Base-by-base conservation (phyloP, 495 filamentous ascomycete species). In the Rhizodiscina lignyota region DNA sequence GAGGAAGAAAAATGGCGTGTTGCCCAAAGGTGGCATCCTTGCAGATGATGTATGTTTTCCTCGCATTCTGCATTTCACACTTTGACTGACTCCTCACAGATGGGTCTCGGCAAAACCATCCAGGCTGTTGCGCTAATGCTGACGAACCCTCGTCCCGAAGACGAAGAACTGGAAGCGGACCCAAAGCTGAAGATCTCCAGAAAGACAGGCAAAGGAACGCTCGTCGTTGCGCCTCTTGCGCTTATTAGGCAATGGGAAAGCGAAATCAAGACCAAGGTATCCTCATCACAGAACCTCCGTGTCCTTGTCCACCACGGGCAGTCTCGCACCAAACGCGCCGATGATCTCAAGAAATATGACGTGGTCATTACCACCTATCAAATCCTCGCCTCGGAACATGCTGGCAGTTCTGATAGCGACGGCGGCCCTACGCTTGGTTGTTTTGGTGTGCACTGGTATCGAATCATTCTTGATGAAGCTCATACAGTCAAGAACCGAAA, bases 401-500 rank as follows among this genome's bases (percentile, higher is more conserved):
- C 69, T 2, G 70, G 70, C 39, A 71, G 73, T 22, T 71, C 70
- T 17, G 67, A 70, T 40, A 38, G 37, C 5, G 48, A 51, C 5
- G 62, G 54, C 27, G 65, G 66, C 2, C 59, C 74, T 15, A 78
- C 85, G 43, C 67, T 76, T 27, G 87, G 86, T 6, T 82, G 86
- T 39, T 94, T 96, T 48, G 83, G 81, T 31, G 60, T 93, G 5
- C 73, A 86, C 50, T 97, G 89, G 89, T 94, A 83, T 52, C 80
- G 89, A 15, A 72, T 94, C 40, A 87, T 97, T 34, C 67, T 96
- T 12, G 89, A 97, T 42, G 89, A 97, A 60, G 89, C 89, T 3
- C 89, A 94, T 55, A 91, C 80, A 18, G 96, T 97, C 64, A 96
- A 96, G 58, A 97, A 97, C 54, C 76, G 85, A 18, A 93, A 89